Base-by-base conservation (phyloP, 768 basidiomycete species). In the Mycena latifolia region DNA sequence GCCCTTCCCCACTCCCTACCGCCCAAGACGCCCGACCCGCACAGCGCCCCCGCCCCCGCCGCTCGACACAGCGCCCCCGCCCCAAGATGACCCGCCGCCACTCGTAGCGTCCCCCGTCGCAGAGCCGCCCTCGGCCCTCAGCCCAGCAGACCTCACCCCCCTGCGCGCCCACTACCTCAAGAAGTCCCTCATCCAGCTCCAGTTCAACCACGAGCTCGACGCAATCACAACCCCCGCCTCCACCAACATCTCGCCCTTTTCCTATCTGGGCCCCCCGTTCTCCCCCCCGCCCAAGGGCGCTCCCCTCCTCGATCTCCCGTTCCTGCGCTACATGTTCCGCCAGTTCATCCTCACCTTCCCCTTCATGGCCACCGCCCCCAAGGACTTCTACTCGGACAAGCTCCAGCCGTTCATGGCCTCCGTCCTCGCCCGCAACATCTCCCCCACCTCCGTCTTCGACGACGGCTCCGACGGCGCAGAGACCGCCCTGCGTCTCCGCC, bases 161-260 rank as follows among this genome's bases (percentile, higher is more conserved):
- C 81, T 96, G 52, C 91, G 96, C 46, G 95, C 96, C 5, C 98
- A 99, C 76, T 99, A 99, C 79, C 93, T 99, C 77, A 99, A 99
- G 84, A 99, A 99, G 78, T 87, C 94, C 20, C 89, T 99, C 61
- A 85, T 98, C 47, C 88, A 92, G 70, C 89, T 98, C 55, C 91
- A 98, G 77, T 89, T 98, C 72, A 79, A 82, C 71, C 80, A 79
- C n/a, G 98, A 99, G 78, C 86, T 99, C 66, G 83, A 88, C 65
- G 80, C 81, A 24, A 83, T 95, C 69, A 86, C 88, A 12, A 81
- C 85, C 7, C 80, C 86, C 0, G 72, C 81, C 1, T 73, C 81
- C 22, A 80, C 79, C 51, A 84, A 83, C 56, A 73, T 85, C 7
- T 92, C 90, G 24, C 84, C 94, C 0, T 85, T 99, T 61, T 94